Conservation (phyloP, 306 rosid species). For the Cucurbita argyrosperma region DNA sequence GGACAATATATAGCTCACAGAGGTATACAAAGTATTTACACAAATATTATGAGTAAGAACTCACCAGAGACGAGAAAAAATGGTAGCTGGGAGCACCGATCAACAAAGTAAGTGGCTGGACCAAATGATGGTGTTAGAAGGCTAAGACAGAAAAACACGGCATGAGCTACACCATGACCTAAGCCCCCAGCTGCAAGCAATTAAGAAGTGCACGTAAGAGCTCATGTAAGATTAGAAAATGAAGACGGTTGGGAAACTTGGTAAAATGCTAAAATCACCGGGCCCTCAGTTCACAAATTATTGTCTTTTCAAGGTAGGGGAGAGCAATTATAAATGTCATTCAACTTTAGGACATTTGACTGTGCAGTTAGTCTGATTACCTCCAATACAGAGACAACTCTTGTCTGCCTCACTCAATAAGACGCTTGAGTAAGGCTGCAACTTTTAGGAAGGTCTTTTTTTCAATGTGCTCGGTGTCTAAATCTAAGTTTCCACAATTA, state of each 20-base stretch:
- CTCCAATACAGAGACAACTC: background rate
- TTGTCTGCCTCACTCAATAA: background rate
- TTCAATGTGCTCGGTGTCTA: background rate
- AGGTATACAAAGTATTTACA: background rate
- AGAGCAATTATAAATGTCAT: background rate
- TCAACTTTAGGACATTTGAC: background rate
- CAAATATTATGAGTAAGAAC: constrained; percentile 3
- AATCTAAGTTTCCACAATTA: background rate
- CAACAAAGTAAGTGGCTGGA: constrained; percentile 71
- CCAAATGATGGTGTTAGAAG: constrained; percentile 91
- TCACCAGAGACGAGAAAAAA: constrained; percentile 89
- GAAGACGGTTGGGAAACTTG: background rate
- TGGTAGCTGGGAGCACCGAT: constrained; percentile 61
- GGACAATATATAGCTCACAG: background rate
- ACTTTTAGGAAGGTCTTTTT: background rate
- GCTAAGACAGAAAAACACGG: constrained; percentile 95
- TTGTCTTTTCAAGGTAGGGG: background rate
- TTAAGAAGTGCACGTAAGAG: constrained; percentile 5
- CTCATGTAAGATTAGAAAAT: background rate
- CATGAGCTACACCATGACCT: constrained; percentile 94
- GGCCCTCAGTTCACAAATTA: background rate
- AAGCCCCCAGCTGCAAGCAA: constrained; percentile 78
- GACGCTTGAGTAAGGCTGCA: background rate
- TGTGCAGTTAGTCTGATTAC: background rate
- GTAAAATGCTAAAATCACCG: background rate